Evolutionary conservation across 2,329 filamentous ascomycete species (phyloP), one percentile per base, ranked within the genome.

Genomic region (Fusarium dimerum): DNA sequence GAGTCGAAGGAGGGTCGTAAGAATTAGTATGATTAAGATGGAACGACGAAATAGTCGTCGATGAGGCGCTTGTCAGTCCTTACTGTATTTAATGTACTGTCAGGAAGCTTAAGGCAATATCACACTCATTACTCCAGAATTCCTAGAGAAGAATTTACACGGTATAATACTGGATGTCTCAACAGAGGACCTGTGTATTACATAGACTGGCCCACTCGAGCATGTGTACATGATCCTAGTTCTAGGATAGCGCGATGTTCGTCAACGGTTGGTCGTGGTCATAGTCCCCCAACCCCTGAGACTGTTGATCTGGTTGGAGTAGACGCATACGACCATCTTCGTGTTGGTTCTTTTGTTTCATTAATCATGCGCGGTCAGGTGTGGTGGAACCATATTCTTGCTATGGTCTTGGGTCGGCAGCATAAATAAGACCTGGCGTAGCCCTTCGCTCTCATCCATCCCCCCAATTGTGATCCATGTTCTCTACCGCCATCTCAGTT

Each of bases 301-400:
- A 42, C 47, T 47, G 38, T 34, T 38, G 45, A 47, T 34, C 39
- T 17, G 15, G 40, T 45, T n/a, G n/a, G n/a, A 41, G 51, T n/a
- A n/a, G 47, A 29, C 46, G 43, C 29, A 43, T 13, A 43, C 13
- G 48, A 45, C 40, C 26, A 49, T 52, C 49, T 39, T 52, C 29
- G n/a, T 49, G 34, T 55, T 52, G 12, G 48, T 44, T 42, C 45
- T 48, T 48, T 54, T 51, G 39, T 54, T n/a, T 52, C n/a, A 48
- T 54, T 51, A 51, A 54, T 51, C 9, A n/a, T n/a, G 48, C 48
- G 48, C 40, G 51, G 11, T 51, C 34, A 34, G 36, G 43, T 50
- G 40, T 53, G 8, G 47, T n/a, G n/a, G n/a, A n/a, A n/a, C n/a
- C n/a, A n/a, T n/a, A n/a, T n/a, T n/a, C n/a, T n/a, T n/a, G n/a